phyloP scores from a whole-genome alignment of 108 stramenopile species.

The Nannochloropsis gaditana region DNA sequence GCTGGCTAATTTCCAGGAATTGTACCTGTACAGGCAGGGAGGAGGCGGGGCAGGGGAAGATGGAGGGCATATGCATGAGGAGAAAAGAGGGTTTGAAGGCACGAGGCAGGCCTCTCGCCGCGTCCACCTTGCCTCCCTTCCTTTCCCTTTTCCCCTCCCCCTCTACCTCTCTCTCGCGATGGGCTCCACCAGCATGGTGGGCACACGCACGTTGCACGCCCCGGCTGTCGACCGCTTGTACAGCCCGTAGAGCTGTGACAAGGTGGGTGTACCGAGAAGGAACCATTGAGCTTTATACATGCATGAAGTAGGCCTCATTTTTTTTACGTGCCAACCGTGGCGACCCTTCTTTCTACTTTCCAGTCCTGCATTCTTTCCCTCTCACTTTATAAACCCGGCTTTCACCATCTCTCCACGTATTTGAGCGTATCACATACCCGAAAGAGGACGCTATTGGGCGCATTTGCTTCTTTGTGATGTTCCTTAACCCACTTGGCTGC shows the following conservation, averaged over 20 bases:
- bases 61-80: no score
- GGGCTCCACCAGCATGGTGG: neutral
- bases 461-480: slow-evolving; percentile 3
- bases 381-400: neutral
- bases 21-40: neutral
- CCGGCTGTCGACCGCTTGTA: slow-evolving; percentile 4
- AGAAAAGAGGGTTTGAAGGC: no score
- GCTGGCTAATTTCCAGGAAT: neutral
- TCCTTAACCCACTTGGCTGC: slow-evolving; percentile 2
- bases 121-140: neutral
- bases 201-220: slow-evolving; percentile 5
- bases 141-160: neutral
- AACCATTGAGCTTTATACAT: neutral
- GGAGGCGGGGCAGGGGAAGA: neutral
- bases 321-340: neutral
- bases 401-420: neutral
- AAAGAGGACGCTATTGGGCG: neutral
- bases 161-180: slow-evolving; percentile 19
- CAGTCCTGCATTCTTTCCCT: neutral
- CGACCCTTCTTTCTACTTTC: neutral
- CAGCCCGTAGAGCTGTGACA: neutral
- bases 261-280: neutral
- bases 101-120: no score
- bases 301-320: neutral
- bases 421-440: neutral